These are phyloP conservation scores for Brassica hybrid DNA, from an alignment of 441 rosid genomes.

Conservation along the genomic window DNA sequence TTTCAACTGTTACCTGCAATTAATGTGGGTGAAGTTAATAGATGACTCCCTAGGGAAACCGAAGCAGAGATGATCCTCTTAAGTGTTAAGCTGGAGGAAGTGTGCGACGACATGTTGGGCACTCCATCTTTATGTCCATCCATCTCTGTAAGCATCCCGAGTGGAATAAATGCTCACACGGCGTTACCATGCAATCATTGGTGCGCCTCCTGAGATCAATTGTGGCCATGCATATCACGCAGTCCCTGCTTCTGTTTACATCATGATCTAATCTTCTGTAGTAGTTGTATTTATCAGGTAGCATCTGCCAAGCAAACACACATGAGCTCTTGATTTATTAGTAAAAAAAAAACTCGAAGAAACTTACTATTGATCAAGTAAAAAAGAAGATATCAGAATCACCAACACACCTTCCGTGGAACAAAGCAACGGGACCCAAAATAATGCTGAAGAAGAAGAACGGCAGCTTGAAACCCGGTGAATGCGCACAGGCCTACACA, in stretches of 20 bases:
- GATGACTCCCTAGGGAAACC: no score
- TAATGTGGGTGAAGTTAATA: constrained; percentile 33
- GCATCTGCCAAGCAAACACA: constrained; percentile 58
- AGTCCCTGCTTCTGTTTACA: constrained; percentile 63
- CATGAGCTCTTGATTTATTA: constrained; percentile 25
- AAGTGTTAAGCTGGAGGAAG: constrained; percentile 70
- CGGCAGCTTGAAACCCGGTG: constrained; percentile 75
- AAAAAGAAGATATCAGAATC: not conserved
- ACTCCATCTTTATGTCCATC: constrained; percentile 99
- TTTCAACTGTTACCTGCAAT: constrained; percentile 15
- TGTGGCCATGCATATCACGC: constrained; percentile 95
- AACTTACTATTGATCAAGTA: not conserved
- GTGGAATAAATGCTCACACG: constrained; percentile 96
- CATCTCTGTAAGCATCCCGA: constrained; percentile 93
- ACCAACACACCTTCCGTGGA: constrained; percentile 80
- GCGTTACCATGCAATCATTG: constrained; percentile 95
- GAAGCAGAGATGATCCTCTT: constrained; percentile 15
- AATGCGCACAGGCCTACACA: constrained; percentile 71
- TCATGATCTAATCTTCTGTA: constrained; percentile 67
- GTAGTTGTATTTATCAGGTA: constrained; percentile 96
- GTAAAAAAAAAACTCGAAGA: not conserved
- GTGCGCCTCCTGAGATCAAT: constrained; percentile 73
- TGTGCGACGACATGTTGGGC: constrained; percentile 95
- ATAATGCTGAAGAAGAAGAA: constrained; percentile 95
- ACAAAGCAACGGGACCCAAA: constrained; percentile 96